A percentile compares a stretch with the other conserved stretches of the same genome.
These are phyloP conservation scores for Kluyveromyces lactis DNA, from an alignment of 805 yeast genomes.

Conservation along the genomic window DNA sequence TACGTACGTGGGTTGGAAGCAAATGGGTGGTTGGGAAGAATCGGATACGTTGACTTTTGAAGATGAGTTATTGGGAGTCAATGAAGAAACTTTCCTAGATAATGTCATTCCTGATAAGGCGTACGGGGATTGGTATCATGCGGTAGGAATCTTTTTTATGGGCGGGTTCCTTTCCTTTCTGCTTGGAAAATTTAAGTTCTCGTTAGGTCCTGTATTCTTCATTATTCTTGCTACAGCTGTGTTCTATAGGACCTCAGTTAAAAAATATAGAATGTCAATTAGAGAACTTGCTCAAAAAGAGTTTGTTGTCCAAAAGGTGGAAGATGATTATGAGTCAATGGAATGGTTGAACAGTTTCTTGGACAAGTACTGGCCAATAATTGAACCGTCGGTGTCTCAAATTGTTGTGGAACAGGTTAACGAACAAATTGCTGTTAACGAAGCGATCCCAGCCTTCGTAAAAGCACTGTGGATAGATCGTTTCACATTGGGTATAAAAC, in stretches of 20 bases:
- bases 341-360: slow-evolving; percentile 91
- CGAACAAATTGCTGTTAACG: slow-evolving; percentile 68
- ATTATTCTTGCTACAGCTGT: slow-evolving; percentile 54
- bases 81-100: slow-evolving; percentile 68
- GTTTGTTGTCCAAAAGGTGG: slow-evolving; percentile 69
- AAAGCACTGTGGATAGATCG: slow-evolving; percentile 79
- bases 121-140: slow-evolving; percentile 96
- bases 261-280: slow-evolving; percentile 64
- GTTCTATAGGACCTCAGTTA: slow-evolving; percentile 74
- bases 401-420: slow-evolving; percentile 81
- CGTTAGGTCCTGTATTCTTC: slow-evolving; percentile 74
- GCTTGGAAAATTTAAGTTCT: slow-evolving; percentile 67
- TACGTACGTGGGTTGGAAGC: slow-evolving; percentile 88
- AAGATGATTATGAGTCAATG: slow-evolving; percentile 85
- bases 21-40: slow-evolving; percentile 80
- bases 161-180: slow-evolving; percentile 72
- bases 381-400: slow-evolving; percentile 84
- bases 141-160: slow-evolving; percentile 58
- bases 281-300: slow-evolving; percentile 84
- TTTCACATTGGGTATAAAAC: slow-evolving; percentile 90
- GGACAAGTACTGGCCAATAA: slow-evolving; percentile 84
- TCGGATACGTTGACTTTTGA: slow-evolving; percentile 54
- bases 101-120: slow-evolving; percentile 62
- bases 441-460: slow-evolving; percentile 70
- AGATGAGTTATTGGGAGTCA: slow-evolving; percentile 66